Base-by-base conservation (phyloP, 2,329 filamentous ascomycete genomes). In the Trichoderma sp. region DNA sequence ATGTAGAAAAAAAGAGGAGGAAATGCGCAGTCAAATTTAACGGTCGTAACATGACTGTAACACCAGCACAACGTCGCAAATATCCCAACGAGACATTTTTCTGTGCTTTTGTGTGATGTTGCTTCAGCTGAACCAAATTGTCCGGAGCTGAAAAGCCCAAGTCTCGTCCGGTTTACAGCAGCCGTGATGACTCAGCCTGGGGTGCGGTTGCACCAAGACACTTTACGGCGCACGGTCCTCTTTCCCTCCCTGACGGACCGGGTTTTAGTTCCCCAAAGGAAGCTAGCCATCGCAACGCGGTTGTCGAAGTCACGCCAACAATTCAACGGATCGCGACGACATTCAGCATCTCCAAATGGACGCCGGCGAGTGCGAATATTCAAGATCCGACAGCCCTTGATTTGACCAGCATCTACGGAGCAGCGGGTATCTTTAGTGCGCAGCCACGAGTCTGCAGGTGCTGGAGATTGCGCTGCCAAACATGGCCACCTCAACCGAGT, bases 401-500 rank as follows among this genome's bases (percentile, higher is more conserved):
- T 34, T 20, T n/a, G 39, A 20, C 23, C 47, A 36, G 59, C 58
- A 12, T 12, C 57, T 13, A 50, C 30, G 17, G 39, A 43, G 39
- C 39, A 43, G 39, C 7, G 15, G 15, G 2, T 4, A 43, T 43
- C 39, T 43, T n/a, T 43, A n/a, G 15, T 43, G 39, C 39, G 39
- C 39, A 23, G 58, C 57, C 3, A 53, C 15, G 20, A 28, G 9
- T n/a, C 59, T 63, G n/a, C 47, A 26, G 53, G 47, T 6, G 47
- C 50, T 30, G 57, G 2, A 8, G 57, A 30, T 32, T 28, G 61
- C 28, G 53, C 20, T 57, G 23, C 50, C 39, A n/a, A 70, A 20
- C 58, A 79, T 79, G 78, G 75, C 80, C 28, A 77, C 81, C 43
- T 26, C 62, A 28, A 43, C 68, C 36, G 61, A 57, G 12, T 20